A percentile compares a stretch with the other conserved stretches of the same genome.
These are phyloP conservation scores for Dicorynia guianensis DNA, from an alignment of 306 rosid genomes.

Conservation along the genomic window DNA sequence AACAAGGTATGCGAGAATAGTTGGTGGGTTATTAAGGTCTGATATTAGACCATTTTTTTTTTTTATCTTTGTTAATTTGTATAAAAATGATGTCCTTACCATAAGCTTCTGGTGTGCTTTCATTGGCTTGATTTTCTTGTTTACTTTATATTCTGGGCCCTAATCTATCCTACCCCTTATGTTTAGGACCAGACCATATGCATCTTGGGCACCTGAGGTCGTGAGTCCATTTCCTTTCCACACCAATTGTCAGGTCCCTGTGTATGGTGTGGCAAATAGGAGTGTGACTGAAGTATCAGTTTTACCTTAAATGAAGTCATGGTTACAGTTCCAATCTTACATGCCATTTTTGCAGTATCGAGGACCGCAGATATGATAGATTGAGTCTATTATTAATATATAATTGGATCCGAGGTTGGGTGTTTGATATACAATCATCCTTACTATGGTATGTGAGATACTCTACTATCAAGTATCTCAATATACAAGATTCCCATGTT, in stretches of 20 bases:
- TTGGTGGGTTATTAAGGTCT: slow-evolving; percentile 8
- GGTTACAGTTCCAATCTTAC: not conserved
- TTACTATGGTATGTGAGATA: no score
- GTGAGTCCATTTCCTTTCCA: not conserved
- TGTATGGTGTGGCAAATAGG: slow-evolving; percentile 2
- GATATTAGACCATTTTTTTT: slow-evolving; percentile 2
- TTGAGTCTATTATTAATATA: not conserved
- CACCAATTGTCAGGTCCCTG: slow-evolving; percentile 5
- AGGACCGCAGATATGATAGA: not conserved
- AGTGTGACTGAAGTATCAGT: slow-evolving; percentile 3
- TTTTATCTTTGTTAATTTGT: slow-evolving; percentile 25
- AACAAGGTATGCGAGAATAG: slow-evolving; percentile 67
- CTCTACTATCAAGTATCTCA: no score
- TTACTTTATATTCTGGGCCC: not conserved
- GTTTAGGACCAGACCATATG: not conserved
- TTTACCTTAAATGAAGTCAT: not conserved
- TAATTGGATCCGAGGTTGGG: not conserved
- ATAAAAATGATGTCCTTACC: not conserved
- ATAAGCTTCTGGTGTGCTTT: not conserved
- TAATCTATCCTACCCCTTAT: slow-evolving; percentile 18
- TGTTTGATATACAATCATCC: no score
- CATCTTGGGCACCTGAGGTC: not conserved
- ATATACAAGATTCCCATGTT: no score
- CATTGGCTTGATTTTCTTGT: slow-evolving; percentile 17
- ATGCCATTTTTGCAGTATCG: not conserved